Percentiles rank a stretch among this genome's conserved stretches.
Conservation (phyloP, 805 yeast species). For the Grigorovia jiainica region DNA sequence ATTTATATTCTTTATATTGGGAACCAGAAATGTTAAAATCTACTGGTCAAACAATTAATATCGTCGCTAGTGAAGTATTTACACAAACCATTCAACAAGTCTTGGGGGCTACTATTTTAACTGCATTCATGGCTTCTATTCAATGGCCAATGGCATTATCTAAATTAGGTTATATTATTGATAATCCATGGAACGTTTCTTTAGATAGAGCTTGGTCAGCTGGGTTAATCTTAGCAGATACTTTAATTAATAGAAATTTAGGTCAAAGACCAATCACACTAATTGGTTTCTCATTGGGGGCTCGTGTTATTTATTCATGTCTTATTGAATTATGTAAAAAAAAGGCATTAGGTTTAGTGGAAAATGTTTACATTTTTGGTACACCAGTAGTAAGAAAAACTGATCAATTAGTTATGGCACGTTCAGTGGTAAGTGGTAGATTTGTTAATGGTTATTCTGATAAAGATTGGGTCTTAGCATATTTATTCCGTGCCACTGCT, state of each 20-base stretch:
- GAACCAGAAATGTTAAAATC: conserved; percentile 96
- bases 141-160: conserved; percentile 89
- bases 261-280: conserved; percentile 89
- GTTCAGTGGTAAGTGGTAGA: conserved; percentile 81
- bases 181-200: conserved; percentile 97
- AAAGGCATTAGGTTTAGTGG: conserved; percentile 82
- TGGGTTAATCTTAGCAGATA: conserved; percentile 84
- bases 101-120: conserved; percentile 79
- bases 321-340: conserved; percentile 72
- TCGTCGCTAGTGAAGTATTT: conserved; percentile 87
- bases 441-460: conserved; percentile 85
- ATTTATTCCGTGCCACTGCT: conserved; percentile 87
- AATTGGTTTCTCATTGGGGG: conserved; percentile 90
- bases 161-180: conserved; percentile 78
- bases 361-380: conserved; percentile 81
- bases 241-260: conserved; percentile 72
- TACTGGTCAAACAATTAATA: conserved; percentile 91
- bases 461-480: conserved; percentile 94
- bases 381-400: conserved; percentile 72
- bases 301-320: conserved; percentile 86
- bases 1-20: conserved; percentile 84
- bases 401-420: conserved; percentile 68
- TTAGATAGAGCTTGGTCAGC: conserved; percentile 96
- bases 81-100: conserved; percentile 92
- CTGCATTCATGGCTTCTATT: conserved; percentile 85